Evolutionary conservation across 75 land plant species (phyloP).

Genomic region (Chamaecyparis obtusa): DNA sequence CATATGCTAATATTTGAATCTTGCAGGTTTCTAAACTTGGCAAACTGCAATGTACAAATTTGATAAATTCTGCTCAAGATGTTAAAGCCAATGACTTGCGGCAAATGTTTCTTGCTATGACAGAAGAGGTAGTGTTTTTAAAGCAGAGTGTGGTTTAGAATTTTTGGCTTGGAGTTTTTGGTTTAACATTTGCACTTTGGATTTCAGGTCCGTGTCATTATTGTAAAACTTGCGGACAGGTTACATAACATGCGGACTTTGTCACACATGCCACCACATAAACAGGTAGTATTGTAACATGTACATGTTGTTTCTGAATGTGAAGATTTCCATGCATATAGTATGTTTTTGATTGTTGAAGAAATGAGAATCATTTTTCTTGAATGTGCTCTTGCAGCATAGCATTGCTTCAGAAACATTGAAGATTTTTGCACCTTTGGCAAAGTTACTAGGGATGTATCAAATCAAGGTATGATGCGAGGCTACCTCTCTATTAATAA

Average conservation of each 20-base stretch:
- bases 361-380: background rate
- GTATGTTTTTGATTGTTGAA: background rate
- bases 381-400: slow-evolving; percentile 41
- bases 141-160: background rate
- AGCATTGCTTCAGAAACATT: slow-evolving; percentile 90
- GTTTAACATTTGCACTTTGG: slow-evolving; percentile 3
- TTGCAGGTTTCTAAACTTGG: slow-evolving; percentile 93
- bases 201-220: slow-evolving; percentile 90
- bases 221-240: slow-evolving; percentile 95
- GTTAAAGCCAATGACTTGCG: slow-evolving; percentile 96
- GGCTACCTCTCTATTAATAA: background rate
- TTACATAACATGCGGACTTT: slow-evolving; percentile 98
- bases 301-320: background rate
- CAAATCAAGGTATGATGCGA: slow-evolving; percentile 70
- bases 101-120: slow-evolving; percentile 98
- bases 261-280: slow-evolving; percentile 90
- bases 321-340: background rate
- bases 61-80: slow-evolving; percentile 60
- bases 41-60: slow-evolving; percentile 67
- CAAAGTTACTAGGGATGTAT: slow-evolving; percentile 92
- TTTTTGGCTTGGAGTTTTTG: background rate
- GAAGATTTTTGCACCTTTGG: slow-evolving; percentile 97
- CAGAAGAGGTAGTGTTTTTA: slow-evolving; percentile 66
- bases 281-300: slow-evolving; percentile 55
- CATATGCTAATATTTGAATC: background rate